Conservation (phyloP, 106 monocot species). For the Chionographis japonica region DNA sequence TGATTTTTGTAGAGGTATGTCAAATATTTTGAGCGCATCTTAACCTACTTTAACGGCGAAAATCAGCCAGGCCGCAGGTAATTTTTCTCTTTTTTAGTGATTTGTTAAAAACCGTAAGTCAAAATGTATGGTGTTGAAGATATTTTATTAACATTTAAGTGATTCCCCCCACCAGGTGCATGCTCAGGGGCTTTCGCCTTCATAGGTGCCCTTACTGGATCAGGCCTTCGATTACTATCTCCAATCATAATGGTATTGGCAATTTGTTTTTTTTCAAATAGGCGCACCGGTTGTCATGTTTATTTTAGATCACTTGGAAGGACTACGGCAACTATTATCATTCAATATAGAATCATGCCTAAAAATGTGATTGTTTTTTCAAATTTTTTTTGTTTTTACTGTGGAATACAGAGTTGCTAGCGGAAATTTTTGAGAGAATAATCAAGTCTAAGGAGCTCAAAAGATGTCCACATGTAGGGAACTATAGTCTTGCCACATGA, state of each 20-base stretch:
- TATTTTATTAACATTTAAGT: not conserved
- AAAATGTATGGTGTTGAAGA: too few relatives aligned
- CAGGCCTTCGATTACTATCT: slow-evolving; percentile 90
- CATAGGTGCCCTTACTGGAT: slow-evolving; percentile 98
- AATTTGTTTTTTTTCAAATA: not conserved
- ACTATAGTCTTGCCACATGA: too few relatives aligned
- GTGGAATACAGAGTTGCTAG: too few relatives aligned
- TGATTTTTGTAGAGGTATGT: slow-evolving; percentile 81
- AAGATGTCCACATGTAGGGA: too few relatives aligned
- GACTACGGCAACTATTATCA: too few relatives aligned
- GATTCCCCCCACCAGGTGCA: slow-evolving; percentile 52
- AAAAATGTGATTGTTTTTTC: too few relatives aligned
- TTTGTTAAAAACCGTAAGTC: not conserved
- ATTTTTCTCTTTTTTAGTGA: slow-evolving; percentile 1
- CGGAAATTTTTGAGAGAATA: too few relatives aligned
- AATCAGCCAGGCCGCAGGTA: slow-evolving; percentile 84
- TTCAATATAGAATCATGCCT: too few relatives aligned
- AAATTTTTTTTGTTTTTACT: too few relatives aligned
- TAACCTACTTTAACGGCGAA: slow-evolving; percentile 98
- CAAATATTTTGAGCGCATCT: slow-evolving; percentile 93
- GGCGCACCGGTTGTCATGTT: not conserved
- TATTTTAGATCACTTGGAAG: not conserved
- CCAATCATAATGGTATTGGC: slow-evolving; percentile 85
- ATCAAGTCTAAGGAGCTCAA: too few relatives aligned
- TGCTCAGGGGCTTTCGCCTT: slow-evolving; percentile 97